These are phyloP conservation scores for Phialemoniopsis sp. DNA, from an alignment of 2,329 filamentous ascomycete genomes.

Conservation along the genomic window DNA sequence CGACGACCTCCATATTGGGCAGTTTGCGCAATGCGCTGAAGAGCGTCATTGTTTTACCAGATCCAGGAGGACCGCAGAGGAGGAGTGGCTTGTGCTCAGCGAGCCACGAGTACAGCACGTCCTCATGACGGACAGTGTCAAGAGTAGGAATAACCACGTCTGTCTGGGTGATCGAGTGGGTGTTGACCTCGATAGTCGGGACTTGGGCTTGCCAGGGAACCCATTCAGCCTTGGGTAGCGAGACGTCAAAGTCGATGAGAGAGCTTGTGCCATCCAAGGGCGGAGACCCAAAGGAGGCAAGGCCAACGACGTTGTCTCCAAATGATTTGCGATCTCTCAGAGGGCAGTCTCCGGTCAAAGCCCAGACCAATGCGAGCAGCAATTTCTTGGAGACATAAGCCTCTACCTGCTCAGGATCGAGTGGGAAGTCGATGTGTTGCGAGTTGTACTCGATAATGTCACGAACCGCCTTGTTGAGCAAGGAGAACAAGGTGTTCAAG, in stretches of 20 bases:
- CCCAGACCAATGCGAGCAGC: slow-evolving; percentile 89
- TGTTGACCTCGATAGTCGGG: slow-evolving; percentile 92
- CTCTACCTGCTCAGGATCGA: slow-evolving; percentile 87
- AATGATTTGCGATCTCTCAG: slow-evolving; percentile 83
- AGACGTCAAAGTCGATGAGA: slow-evolving; percentile 93
- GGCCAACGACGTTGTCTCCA: slow-evolving; percentile 76
- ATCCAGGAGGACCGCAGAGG: slow-evolving; percentile 94
- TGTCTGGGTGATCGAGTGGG: slow-evolving; percentile 95
- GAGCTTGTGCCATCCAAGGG: slow-evolving; percentile 73
- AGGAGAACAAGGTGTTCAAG: slow-evolving; percentile 87
- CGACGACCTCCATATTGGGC: slow-evolving; percentile 98
- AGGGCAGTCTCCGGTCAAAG: slow-evolving; percentile 91
- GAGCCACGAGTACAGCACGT: slow-evolving; percentile 99
- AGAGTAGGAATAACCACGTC: slow-evolving; percentile 98
- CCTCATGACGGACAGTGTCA: slow-evolving; percentile 95
- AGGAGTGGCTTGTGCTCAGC: slow-evolving; percentile 97
- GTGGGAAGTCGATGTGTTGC: slow-evolving; percentile 88
- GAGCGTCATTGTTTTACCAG: slow-evolving; percentile 99
- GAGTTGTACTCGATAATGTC: slow-evolving; percentile 94
- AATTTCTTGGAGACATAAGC: slow-evolving; percentile 91
- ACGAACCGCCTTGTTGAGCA: slow-evolving; percentile 90
- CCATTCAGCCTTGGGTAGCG: slow-evolving; percentile 85
- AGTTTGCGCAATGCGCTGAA: slow-evolving; percentile 97
- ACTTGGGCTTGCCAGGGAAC: slow-evolving; percentile 92
- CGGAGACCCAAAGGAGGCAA: slow-evolving; percentile 84